These are phyloP conservation scores for Solanum pinnatisectum DNA, from an alignment of 257 asterid species.

Conservation along the genomic window DNA sequence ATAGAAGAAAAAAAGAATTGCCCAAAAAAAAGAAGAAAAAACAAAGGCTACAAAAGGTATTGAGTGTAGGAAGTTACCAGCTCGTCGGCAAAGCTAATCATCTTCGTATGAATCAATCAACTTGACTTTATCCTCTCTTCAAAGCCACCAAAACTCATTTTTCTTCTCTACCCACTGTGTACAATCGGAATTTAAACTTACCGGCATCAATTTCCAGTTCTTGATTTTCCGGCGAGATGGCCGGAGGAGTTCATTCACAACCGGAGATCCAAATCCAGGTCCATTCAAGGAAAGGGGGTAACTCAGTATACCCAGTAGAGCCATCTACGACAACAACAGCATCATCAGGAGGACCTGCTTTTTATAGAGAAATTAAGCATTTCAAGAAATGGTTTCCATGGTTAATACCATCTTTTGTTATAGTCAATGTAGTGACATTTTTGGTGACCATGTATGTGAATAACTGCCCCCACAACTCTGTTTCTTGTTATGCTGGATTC, in stretches of 20 bases:
- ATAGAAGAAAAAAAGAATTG: not conserved
- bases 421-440: conserved; percentile 52
- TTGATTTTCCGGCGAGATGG: conserved; percentile 28
- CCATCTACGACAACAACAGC: conserved; percentile 20
- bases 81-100: not conserved
- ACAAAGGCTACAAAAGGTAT: not conserved
- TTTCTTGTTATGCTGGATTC: conserved; percentile 48
- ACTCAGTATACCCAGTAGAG: conserved; percentile 56
- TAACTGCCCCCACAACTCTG: conserved; percentile 61
- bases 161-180: not conserved
- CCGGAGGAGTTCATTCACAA: conserved; percentile 16
- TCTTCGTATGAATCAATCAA: not conserved
- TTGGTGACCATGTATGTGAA: conserved; percentile 62
- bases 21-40: not conserved
- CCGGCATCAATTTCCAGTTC: not conserved
- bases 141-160: not conserved
- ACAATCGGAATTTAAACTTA: not conserved
- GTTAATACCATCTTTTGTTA: conserved; percentile 63
- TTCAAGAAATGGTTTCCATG: conserved; percentile 70
- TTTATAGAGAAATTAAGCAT: conserved; percentile 55
- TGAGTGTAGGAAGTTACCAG: not conserved
- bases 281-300: conserved; percentile 44
- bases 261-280: conserved; percentile 31
- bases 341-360: conserved; percentile 1
- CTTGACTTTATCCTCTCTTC: not conserved